A percentile compares a stretch with the other conserved stretches of the same genome.
Evolutionary conservation across 2,329 filamentous ascomycete species (phyloP).

Genomic region (Fusarium austroafricanum): DNA sequence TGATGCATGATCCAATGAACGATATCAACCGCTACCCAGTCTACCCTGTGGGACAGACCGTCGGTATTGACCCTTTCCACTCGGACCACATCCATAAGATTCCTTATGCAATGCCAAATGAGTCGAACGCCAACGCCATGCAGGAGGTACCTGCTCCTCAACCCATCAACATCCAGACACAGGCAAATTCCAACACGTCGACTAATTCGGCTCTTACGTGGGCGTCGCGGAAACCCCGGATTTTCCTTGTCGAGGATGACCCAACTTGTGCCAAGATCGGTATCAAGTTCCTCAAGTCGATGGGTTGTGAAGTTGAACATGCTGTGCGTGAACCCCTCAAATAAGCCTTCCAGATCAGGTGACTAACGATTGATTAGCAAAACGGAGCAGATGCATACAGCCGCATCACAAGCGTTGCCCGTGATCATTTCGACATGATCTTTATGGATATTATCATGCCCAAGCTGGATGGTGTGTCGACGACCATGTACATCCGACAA

Average conservation of each 20-base stretch:
- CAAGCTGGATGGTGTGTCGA: constrained; percentile 92
- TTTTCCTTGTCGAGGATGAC: constrained; percentile 90
- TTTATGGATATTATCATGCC: constrained; percentile 99
- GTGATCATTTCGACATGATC: constrained; percentile 71
- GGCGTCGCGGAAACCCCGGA: constrained; percentile 75
- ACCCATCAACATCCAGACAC: constrained; percentile 44
- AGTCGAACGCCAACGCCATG: constrained; percentile 53
- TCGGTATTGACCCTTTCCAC: constrained; percentile 95
- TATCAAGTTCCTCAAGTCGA: constrained; percentile 73
- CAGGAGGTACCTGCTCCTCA: constrained; percentile 57
- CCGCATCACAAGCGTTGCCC: constrained; percentile 71
- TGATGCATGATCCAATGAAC: constrained; percentile 66
- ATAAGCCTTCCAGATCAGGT: not conserved
- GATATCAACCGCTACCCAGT: constrained; percentile 74
- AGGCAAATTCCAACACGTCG: constrained; percentile 38
- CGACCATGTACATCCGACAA: constrained; percentile 91
- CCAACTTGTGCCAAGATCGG: constrained; percentile 75
- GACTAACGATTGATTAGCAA: constrained; percentile 45
- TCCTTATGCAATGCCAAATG: constrained; percentile 80
- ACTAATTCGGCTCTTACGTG: constrained; percentile 61
- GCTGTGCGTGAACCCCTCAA: constrained; percentile 62
- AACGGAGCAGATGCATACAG: constrained; percentile 94
- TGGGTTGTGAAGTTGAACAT: constrained; percentile 75
- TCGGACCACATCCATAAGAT: constrained; percentile 95
- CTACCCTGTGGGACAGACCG: constrained; percentile 89